These are phyloP conservation scores for Acer saccharum DNA, from an alignment of 345 rosid species.

Conservation along the genomic window DNA sequence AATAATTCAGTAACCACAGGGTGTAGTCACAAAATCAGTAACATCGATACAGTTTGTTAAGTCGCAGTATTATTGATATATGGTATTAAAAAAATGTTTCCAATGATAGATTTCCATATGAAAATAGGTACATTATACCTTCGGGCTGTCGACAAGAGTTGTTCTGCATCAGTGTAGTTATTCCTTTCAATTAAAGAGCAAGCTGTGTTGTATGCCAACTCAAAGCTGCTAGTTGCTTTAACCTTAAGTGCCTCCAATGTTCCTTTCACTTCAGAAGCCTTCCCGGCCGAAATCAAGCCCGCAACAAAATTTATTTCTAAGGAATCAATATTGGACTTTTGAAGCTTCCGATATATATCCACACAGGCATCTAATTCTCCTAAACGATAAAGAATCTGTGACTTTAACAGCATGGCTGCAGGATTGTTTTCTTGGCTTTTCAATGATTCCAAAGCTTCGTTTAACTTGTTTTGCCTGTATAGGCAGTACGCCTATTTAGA, in stretches of 20 bases:
- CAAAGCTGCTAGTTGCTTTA: conserved; percentile 74
- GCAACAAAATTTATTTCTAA: conserved; percentile 76
- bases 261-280: conserved; percentile 70
- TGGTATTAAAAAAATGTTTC: not conserved
- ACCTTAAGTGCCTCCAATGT: conserved; percentile 62
- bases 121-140: conserved; percentile 51
- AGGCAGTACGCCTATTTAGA: conserved; percentile 80
- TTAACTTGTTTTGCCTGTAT: conserved; percentile 84
- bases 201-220: conserved; percentile 87
- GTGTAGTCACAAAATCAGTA: not conserved
- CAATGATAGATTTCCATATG: conserved; percentile 8
- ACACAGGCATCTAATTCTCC: conserved; percentile 76
- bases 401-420: conserved; percentile 67
- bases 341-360: conserved; percentile 65
- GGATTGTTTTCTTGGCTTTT: conserved; percentile 53
- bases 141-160: conserved; percentile 72
- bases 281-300: conserved; percentile 73
- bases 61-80: not conserved
- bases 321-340: conserved; percentile 53
- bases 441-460: conserved; percentile 66
- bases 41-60: not conserved
- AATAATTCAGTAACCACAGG: not conserved
- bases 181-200: conserved; percentile 78
- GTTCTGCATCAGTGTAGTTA: conserved; percentile 75
- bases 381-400: conserved; percentile 81